phyloP scores from a whole-genome alignment of 2,329 filamentous ascomycete genomes.

The Nigrospora sphaerica region DNA sequence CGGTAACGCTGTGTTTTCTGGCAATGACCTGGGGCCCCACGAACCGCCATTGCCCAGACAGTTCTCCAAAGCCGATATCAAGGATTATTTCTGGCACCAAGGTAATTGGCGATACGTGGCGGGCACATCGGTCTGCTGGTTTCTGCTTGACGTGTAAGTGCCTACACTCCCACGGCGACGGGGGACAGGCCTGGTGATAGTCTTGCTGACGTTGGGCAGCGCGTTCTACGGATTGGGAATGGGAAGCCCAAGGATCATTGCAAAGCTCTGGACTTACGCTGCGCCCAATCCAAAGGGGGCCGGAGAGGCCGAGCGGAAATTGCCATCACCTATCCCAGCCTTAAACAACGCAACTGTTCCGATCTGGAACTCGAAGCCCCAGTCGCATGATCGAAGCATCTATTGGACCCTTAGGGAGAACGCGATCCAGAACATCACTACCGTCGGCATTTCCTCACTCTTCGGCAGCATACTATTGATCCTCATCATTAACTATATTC shows the following conservation, averaged over 20 bases:
- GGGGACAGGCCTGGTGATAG: no score
- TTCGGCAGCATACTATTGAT: constrained; percentile 13
- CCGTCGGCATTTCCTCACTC: constrained; percentile 13
- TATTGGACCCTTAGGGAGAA: constrained; percentile 11
- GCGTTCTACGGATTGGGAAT: constrained; percentile 38
- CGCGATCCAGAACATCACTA: constrained; percentile 12
- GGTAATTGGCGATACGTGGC: no score
- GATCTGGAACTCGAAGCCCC: constrained; percentile 8
- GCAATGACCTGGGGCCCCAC: not conserved
- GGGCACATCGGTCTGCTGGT: no score
- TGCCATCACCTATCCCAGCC: not conserved
- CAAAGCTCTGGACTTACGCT: constrained; percentile 10
- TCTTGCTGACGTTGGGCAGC: constrained; percentile 23
- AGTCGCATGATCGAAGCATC: constrained; percentile 8
- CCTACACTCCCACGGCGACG: no score
- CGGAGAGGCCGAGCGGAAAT: not conserved
- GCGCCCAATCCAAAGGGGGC: not conserved
- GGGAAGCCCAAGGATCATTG: constrained; percentile 19
- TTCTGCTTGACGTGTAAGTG: no score
- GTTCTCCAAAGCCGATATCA: no score
- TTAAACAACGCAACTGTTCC: not conserved
- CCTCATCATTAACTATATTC: constrained; percentile 15
- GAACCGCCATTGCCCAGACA: not conserved
- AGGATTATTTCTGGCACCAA: no score
- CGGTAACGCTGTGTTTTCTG: no score